A percentile compares a stretch with the other conserved stretches of the same genome.
phyloP scores from a whole-genome alignment of 1,284 basidiomycete species.

The Sphagnurus paluster region DNA sequence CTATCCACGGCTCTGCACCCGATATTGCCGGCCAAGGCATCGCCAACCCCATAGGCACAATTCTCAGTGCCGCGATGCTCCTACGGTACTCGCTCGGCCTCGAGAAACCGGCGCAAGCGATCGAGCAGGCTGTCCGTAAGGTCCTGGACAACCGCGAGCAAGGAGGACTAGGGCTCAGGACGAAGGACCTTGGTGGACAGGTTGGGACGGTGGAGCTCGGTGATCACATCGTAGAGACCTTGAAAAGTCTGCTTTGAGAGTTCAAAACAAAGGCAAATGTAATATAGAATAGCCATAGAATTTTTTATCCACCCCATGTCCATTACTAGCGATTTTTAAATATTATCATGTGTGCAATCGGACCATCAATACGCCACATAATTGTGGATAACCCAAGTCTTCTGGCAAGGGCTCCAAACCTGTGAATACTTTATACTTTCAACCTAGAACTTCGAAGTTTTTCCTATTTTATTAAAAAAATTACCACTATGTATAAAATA shows the following conservation, averaged over 20 bases:
- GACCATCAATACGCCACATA: no score
- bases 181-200: constrained; percentile 87
- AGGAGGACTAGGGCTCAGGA: constrained; percentile 83
- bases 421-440: no score
- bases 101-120: constrained; percentile 78
- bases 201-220: constrained; percentile 81
- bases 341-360: no score
- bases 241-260: constrained; percentile 64
- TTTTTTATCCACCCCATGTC: no score
- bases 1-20: constrained; percentile 94
- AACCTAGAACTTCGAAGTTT: no score
- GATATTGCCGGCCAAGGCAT: constrained; percentile 96
- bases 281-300: no score
- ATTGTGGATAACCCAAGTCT: no score
- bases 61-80: constrained; percentile 94
- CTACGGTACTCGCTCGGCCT: constrained; percentile 93
- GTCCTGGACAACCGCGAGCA: constrained; percentile 74
- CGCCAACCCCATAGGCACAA: constrained; percentile 97
- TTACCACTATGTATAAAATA: no score
- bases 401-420: no score
- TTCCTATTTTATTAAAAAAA: no score
- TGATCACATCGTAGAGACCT: constrained; percentile 77
- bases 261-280: no score
- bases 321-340: no score
- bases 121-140: constrained; percentile 88